Evolutionary conservation across 228 moss, liverwort and hornwort species (phyloP), one percentile per base, ranked within the genome.

Genomic region (Sphagnum magellanicum): DNA sequence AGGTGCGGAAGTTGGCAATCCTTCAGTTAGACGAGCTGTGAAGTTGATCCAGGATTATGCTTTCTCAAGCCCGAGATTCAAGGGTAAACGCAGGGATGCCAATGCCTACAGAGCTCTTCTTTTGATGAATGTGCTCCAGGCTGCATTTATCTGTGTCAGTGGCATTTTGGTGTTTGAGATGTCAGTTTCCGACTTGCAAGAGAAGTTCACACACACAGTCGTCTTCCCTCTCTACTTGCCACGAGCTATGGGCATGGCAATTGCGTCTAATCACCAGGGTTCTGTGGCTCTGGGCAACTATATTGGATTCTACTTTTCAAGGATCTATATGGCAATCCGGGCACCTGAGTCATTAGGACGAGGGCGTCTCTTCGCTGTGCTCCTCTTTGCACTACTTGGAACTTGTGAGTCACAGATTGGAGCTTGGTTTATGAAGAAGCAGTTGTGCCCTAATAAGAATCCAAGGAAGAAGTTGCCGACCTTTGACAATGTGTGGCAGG

Each of bases 201-300:
- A 71, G 4, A 73, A 78, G 16, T 72, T 89, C 75, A 61, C 60
- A 49, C 67, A 52, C 10, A 79, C 84, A 13, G 76, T 81, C 14
- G 8, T 88, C 52, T 89, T 91, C 46, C 84, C 91, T 67, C 73
- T 86, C 5, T 83, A 86, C 51, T 67, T 91, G 2, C 86, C 86
- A 4, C 83, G 89, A 64, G 91, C 84, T 0, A 68, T 86, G 5
- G 81, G 83, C 17, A 60, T 94, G 51, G 74, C 93, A 14, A 32
- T 84, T 5, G 75, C 77, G 6, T 62, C 70, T 64, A 81, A 74
- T 59, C 72, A 51, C 49, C 73, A 75, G 49, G 72, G 74, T 57
- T 79, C 81, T 48, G 68, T 72, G 1, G 17, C 65, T 1, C 6
- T 81, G 4, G 85, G 88, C 17, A 82, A 81, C 15, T 75, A 78